Base-by-base conservation (phyloP, 2,329 filamentous ascomycete genomes). In the Alternaria gansuensis region DNA sequence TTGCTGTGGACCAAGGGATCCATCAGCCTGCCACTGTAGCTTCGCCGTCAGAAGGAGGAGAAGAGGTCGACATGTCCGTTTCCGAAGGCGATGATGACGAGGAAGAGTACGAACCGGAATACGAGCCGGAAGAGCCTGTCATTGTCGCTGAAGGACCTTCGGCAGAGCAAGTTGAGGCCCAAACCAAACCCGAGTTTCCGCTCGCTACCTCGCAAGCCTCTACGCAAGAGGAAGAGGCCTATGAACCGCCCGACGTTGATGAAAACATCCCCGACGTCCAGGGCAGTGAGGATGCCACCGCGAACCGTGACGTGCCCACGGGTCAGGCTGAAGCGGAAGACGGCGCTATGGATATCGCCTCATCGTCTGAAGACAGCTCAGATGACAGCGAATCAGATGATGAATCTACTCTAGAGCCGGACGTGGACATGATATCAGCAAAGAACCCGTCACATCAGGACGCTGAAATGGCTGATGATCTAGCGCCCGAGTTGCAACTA, bases 401-500 rank as follows among this genome's bases (percentile, higher is more conserved):
- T 10, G 65, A 64, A 11, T 66, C 68, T 8, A 45, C 59, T 14
- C 59, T 60, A 23, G 66, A 70, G 31, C 50, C 60, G 29, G 60
- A 39, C 36, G 33, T 53, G 13, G 46, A 66, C 29, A 57, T 59
- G 1, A 60, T 61, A 34, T 59, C 63, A 14, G 57, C 49, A 39
- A 63, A 62, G 44, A 59, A 60, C 37, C 46, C 41, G n/a, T 29
- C 51, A 10, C 55, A 67, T 14, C 54, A 55, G 21, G 57, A 60
- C 51, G 56, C 57, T 60, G 57, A 63, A 50, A 57, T 70, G 60
- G 72, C 77, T 69, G 73, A 78, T 54, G 75, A 80, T 66, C 55
- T 80, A 60, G 80, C 77, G 44, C 75, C 74, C 31, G 77, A 81
- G 62, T 60, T 79, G 45, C 79, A 79, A 50, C 79, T 79, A 50